Evolutionary conservation across 2,329 filamentous ascomycete species (phyloP).

Genomic region (Phialophora chinensis): DNA sequence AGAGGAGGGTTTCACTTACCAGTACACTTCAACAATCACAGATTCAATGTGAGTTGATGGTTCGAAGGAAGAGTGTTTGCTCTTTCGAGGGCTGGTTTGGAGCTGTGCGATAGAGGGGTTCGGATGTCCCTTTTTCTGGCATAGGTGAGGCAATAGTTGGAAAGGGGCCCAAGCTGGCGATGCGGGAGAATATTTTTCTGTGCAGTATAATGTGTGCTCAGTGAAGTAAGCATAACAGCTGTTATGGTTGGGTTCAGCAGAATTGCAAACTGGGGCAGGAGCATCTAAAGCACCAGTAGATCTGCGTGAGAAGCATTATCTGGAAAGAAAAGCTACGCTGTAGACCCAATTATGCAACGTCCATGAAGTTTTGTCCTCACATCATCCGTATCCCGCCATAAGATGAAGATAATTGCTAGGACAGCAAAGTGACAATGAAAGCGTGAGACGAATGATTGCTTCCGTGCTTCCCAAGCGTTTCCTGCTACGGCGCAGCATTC

Average conservation of each 20-base stretch:
- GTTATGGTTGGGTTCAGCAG: too few species aligned
- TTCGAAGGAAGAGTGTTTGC: background rate
- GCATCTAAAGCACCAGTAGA: background rate
- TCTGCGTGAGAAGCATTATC: background rate
- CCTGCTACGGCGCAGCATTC: constrained; percentile 1
- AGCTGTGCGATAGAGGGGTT: background rate
- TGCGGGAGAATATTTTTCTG: too few species aligned
- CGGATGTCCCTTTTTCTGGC: too few species aligned
- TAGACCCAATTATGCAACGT: background rate
- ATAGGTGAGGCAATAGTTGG: too few species aligned
- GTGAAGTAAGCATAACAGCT: too few species aligned
- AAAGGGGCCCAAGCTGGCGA: too few species aligned
- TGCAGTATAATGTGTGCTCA: too few species aligned
- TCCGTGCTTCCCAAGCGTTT: background rate
- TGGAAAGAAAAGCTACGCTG: background rate
- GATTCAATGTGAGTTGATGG: background rate
- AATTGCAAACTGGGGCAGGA: background rate
- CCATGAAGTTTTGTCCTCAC: background rate
- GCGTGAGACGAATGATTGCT: background rate
- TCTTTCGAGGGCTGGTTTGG: background rate
- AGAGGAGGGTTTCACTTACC: background rate
- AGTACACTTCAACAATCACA: background rate
- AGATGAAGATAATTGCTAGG: background rate
- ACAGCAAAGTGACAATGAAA: background rate
- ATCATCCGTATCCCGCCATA: background rate